Base-by-base conservation (phyloP, 2,329 filamentous ascomycete genomes). In the Teratosphaeriaceae sp. region DNA sequence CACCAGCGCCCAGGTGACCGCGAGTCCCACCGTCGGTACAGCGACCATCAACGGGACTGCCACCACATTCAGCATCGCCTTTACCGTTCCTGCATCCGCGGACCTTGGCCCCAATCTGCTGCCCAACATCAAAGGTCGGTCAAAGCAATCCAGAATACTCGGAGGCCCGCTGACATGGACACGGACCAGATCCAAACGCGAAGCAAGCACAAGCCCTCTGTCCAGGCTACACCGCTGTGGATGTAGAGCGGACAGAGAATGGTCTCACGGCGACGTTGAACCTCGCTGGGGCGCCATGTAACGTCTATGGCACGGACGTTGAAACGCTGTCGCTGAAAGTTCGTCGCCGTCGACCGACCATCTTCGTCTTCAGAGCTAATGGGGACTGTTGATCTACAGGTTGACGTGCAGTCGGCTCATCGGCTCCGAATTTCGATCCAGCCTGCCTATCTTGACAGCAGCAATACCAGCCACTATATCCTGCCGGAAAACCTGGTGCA, bases 141-240 rank as follows among this genome's bases (percentile, higher is more conserved):
- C 12, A n/a, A n/a, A 8, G 24, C 35, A 3, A 24, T 21, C 3
- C 20, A 15, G 21, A 43, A n/a, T 13, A 18, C 19, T 35, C n/a
- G 20, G n/a, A 3, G 4, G 15, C 16, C 16, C 21, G 21, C 13
- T 15, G 19, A n/a, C 26, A n/a, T n/a, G n/a, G n/a, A n/a, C n/a
- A n/a, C n/a, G n/a, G n/a, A n/a, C n/a, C 38, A 34, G 29, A 33
- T n/a, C 77, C 81, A 0, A 46, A 77, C 41, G 81, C 82, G 8
- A 65, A 79, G 40, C 68, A 85, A 59, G 74, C 79, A 4, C 82
- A 85, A 59, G 60, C 29, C 3, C 38, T 41, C 67, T 60, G 56
- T 33, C 56, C 57, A 11, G 57, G 57, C 9, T 60, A 59, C 46
- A 52, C 45, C 20, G 57, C 56, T 2, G 53, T 47, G 7, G 54